Evolutionary conservation across 176 grass and related monocot genomes (phyloP).

Genomic region (Cocos nucifera): DNA sequence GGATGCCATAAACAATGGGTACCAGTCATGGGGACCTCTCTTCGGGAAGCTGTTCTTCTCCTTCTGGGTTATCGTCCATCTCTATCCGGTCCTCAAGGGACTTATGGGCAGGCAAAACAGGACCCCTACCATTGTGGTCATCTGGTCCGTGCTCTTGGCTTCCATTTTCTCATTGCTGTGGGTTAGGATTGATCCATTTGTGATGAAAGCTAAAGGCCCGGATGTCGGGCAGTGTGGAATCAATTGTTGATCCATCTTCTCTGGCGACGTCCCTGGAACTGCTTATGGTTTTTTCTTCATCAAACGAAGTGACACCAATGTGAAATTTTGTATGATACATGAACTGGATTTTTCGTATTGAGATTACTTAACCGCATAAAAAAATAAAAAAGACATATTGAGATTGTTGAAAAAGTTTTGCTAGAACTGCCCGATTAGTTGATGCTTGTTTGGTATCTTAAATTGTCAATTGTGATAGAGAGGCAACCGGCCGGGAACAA

Average conservation of each 20-base stretch:
- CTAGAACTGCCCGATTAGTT: too few species aligned
- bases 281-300: too few species aligned
- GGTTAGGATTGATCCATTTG: slow-evolving; percentile 88
- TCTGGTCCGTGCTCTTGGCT: slow-evolving; percentile 82
- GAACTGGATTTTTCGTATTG: too few species aligned
- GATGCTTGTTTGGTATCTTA: too few species aligned
- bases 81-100: slow-evolving; percentile 96
- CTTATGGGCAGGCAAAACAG: slow-evolving; percentile 91
- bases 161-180: slow-evolving; percentile 97
- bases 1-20: slow-evolving; percentile 90
- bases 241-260: slow-evolving; percentile 48
- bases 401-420: too few species aligned
- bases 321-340: too few species aligned
- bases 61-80: slow-evolving; percentile 93
- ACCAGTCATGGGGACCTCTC: slow-evolving; percentile 80
- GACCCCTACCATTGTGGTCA: slow-evolving; percentile 89
- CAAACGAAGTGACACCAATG: too few species aligned
- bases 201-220: slow-evolving; percentile 67
- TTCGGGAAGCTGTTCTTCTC: slow-evolving; percentile 94
- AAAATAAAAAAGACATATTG: too few species aligned
- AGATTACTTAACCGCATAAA: too few species aligned
- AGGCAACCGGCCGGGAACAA: too few species aligned
- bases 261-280: background rate
- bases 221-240: slow-evolving; percentile 83
- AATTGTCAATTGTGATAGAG: too few species aligned